Percentiles rank a stretch among this genome's conserved stretches.
Conservation (phyloP, 2,329 filamentous ascomycete species). For the Zarea fungicola region DNA sequence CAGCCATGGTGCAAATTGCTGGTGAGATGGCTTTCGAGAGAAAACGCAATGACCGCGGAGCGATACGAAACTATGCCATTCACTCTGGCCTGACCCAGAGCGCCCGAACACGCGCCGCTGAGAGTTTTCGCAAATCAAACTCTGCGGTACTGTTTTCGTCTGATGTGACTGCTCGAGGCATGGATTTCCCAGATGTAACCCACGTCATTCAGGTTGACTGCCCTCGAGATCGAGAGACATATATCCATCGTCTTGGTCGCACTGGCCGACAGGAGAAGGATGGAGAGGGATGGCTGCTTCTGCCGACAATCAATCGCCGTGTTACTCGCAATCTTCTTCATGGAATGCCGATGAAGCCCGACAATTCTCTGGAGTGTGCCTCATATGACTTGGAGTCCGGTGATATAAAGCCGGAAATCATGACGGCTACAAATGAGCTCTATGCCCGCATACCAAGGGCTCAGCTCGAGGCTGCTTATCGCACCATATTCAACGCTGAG, state of each 20-base stretch:
- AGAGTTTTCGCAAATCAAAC: constrained; percentile 61
- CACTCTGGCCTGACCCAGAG: constrained; percentile 72
- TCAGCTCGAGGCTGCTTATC: constrained; percentile 42
- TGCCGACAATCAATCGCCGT: constrained; percentile 49
- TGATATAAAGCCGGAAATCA: not conserved
- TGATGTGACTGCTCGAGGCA: constrained; percentile 74
- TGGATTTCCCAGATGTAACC: constrained; percentile 79
- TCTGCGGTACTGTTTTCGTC: constrained; percentile 68
- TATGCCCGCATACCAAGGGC: constrained; percentile 35
- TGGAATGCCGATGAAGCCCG: constrained; percentile 56
- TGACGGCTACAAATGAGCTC: constrained; percentile 20
- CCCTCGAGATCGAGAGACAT: constrained; percentile 61
- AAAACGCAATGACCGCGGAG: constrained; percentile 35
- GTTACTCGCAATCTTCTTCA: constrained; percentile 46
- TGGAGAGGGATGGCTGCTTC: constrained; percentile 65
- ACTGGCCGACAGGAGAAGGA: constrained; percentile 70
- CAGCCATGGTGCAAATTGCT: constrained; percentile 63
- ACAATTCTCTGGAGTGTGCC: constrained; percentile 46
- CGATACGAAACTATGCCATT: constrained; percentile 49
- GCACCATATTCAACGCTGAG: constrained; percentile 50
- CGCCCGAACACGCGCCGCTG: constrained; percentile 63
- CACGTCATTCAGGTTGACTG: constrained; percentile 70
- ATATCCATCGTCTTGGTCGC: constrained; percentile 72
- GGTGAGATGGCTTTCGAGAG: constrained; percentile 41
- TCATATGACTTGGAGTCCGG: constrained; percentile 24